Base-by-base conservation (phyloP, 352 stramenopile genomes). In the Elongisporangium anandrum region DNA sequence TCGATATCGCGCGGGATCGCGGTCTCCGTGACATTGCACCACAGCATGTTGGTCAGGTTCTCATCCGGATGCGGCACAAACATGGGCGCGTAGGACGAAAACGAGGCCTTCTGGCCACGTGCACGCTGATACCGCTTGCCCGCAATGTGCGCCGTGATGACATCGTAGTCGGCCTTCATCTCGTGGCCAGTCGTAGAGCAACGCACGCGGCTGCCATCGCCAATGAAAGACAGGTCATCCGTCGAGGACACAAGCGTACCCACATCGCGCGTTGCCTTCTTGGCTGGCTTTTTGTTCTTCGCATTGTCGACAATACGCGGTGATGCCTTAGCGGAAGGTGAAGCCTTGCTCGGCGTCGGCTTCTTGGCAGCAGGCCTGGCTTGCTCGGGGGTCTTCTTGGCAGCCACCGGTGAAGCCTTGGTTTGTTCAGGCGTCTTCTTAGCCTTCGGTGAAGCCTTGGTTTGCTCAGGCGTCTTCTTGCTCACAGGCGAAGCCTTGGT, bases 21-120 rank as follows among this genome's bases (percentile, higher is more conserved):
- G 19, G 75, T 79, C 55, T 87, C 73, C 2, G 80, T 90, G 50
- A 90, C 80, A 55, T 70, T 72, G 63, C 80, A 90, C 80, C 80
- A 90, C 57, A 90, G 48, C 64, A 86, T 65, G 23, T 71, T 62
- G 24, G 60, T 47, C 66, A 81, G 74, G 19, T 75, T 72, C 54
- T 83, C 75, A 54, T 88, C 77, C 21, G 77, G 70, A 41, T 90
- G 79, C 56, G 70, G 57, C 50, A 76, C 61, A 58, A 90, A 88
- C 79, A 88, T 88, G 7, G 81, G 81, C 23, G 75, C 75, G 54
- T 79, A 90, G 29, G 69, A 60, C 17, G 68, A 65, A 54, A 90
- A 86, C 21, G 77, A 87, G 19, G 69, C 54, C 22, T 57, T 65
- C 59, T 81, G 72, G 13, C 69, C 57, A 50, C 63, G 63, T 7